Conservation (phyloP, 2,329 filamentous ascomycete species). For the Alternaria metachromatica region DNA sequence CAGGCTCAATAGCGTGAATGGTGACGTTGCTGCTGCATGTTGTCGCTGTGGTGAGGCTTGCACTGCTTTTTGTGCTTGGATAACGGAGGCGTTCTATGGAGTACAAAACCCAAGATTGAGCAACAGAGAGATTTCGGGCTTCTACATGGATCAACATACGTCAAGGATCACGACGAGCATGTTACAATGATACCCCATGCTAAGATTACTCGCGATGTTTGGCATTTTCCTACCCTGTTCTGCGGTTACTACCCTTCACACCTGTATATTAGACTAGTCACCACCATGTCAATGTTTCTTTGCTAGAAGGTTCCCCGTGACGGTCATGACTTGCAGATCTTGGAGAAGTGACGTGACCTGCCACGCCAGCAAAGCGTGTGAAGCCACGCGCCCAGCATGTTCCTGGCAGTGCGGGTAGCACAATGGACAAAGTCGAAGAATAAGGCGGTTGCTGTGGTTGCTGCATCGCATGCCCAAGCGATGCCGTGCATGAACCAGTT, state of each 20-base stretch:
- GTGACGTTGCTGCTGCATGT: neutral
- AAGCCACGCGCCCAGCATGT: conserved; percentile 10
- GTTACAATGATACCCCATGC: conserved; percentile 21
- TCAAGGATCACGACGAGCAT: conserved; percentile 16
- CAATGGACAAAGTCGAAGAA: neutral
- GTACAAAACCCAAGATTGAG: conserved; percentile 19
- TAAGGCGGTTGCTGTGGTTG: neutral
- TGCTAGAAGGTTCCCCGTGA: neutral
- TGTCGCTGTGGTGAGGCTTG: neutral
- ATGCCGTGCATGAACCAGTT: neutral
- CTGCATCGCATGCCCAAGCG: neutral
- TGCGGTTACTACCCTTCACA: conserved; percentile 1
- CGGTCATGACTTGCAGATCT: neutral
- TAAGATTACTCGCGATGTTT: conserved; percentile 13
- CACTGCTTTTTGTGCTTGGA: neutral
- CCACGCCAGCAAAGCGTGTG: conserved; percentile 16
- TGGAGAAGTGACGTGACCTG: conserved; percentile 6
- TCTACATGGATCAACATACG: conserved; percentile 18
- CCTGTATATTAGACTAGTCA: conserved; percentile 10
- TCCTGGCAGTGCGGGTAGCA: conserved; percentile 3
- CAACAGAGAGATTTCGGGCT: conserved; percentile 15
- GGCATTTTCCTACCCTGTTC: conserved; percentile 2
- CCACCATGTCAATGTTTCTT: conserved; percentile 2
- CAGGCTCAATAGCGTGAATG: conserved; percentile 14
- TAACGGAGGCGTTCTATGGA: conserved; percentile 11